These are phyloP conservation scores for Chaetomium globosum DNA, from an alignment of 2,329 filamentous ascomycete species.

Conservation along the genomic window DNA sequence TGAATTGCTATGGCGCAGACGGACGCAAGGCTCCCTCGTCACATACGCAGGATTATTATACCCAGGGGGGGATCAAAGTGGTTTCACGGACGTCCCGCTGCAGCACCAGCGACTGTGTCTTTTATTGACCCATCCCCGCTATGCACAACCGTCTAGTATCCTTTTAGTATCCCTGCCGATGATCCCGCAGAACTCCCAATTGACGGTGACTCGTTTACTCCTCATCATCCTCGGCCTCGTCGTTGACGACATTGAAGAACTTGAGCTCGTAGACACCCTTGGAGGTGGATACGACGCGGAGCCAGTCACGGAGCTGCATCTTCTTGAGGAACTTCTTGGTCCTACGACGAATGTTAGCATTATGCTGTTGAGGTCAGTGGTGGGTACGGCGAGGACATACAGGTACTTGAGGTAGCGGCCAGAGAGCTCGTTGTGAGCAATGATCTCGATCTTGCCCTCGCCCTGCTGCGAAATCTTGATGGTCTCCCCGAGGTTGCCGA, in stretches of 20 bases:
- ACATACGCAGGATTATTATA: conserved; percentile 22
- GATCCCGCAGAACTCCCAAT: conserved; percentile 29
- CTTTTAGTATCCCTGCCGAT: conserved; percentile 33
- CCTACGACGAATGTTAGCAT: conserved; percentile 51
- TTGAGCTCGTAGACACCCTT: conserved; percentile 99
- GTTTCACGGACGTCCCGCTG: conserved; percentile 30
- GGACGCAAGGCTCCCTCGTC: not conserved
- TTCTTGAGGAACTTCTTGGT: conserved; percentile 99
- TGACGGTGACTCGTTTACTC: conserved; percentile 66
- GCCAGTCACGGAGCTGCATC: conserved; percentile 99
- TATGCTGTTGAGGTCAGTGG: conserved; percentile 41
- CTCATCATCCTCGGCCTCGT: conserved; percentile 96
- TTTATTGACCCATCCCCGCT: conserved; percentile 35
- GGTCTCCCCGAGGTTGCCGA: conserved; percentile 94
- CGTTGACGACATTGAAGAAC: conserved; percentile 99
- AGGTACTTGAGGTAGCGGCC: conserved; percentile 99
- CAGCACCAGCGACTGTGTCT: conserved; percentile 31
- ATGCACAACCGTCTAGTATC: conserved; percentile 34
- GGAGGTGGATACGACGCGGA: conserved; percentile 96
- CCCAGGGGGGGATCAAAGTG: conserved; percentile 19
- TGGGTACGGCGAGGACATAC: conserved; percentile 56
- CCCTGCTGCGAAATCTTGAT: conserved; percentile 87
- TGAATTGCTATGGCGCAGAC: not conserved
- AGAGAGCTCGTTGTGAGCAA: conserved; percentile 96
- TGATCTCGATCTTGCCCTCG: conserved; percentile 97